Conservation (phyloP, 768 basidiomycete genomes). For the Trametes villosa region DNA sequence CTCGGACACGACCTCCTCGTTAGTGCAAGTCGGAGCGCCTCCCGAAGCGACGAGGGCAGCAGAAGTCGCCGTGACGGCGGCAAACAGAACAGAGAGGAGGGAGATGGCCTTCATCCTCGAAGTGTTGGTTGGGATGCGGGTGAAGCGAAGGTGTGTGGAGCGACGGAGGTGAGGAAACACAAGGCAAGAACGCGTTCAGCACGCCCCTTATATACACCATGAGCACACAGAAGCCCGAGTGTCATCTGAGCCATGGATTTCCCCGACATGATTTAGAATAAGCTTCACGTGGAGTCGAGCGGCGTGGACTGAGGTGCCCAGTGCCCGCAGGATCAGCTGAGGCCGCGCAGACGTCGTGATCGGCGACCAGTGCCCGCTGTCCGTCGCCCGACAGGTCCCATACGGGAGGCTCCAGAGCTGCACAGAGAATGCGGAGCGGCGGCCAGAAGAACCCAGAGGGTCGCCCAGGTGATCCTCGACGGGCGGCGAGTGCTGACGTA, state of each 20-base stretch:
- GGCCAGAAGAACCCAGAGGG: conserved; percentile 3
- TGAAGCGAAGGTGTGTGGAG: background rate
- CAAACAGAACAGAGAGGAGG: background rate
- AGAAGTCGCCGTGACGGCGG: background rate
- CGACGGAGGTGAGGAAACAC: background rate
- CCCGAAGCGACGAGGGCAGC: conserved; percentile 7
- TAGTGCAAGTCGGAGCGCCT: background rate
- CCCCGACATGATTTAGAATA: background rate
- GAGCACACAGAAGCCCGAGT: no score
- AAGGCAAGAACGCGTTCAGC: background rate
- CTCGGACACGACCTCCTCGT: conserved; percentile 21
- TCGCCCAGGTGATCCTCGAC: background rate
- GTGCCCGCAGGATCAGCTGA: background rate
- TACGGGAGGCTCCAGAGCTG: background rate
- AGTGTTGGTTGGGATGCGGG: background rate
- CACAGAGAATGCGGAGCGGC: background rate
- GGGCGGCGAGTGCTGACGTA: background rate
- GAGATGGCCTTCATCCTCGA: background rate
- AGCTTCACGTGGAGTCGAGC: background rate
- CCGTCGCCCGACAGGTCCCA: background rate
- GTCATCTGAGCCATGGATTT: background rate
- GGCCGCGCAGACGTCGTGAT: background rate
- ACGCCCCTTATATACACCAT: background rate
- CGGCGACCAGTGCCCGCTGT: background rate
- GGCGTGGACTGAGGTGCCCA: background rate